A percentile compares a stretch with the other conserved stretches of the same genome.
These are phyloP conservation scores for Puccinia horiana DNA, from an alignment of 1,284 basidiomycete genomes.

Conservation along the genomic window DNA sequence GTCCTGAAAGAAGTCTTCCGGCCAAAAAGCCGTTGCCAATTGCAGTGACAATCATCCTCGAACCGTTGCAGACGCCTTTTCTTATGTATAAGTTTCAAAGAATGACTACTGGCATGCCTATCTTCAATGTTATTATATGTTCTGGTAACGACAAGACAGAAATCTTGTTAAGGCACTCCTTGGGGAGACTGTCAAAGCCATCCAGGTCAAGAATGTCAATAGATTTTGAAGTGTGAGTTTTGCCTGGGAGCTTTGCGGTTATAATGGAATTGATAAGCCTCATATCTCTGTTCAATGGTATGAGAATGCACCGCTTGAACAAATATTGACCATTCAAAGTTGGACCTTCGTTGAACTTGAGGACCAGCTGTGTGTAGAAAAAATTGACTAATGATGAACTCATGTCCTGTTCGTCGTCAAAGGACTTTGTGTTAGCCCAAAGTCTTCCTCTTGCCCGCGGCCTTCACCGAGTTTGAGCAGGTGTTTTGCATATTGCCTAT, in stretches of 20 bases:
- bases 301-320: not conserved
- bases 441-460: not conserved
- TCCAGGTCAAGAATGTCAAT: constrained; percentile 8
- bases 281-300: not conserved
- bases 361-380: not conserved
- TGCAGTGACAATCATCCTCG: not conserved
- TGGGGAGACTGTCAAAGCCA: not conserved
- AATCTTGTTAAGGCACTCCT: not conserved
- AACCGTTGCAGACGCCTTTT: constrained; percentile 16
- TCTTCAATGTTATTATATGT: not conserved
- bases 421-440: not conserved
- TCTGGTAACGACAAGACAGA: not conserved
- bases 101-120: not conserved
- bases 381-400: not conserved
- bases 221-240: not conserved
- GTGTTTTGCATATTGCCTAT: not conserved
- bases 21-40: not conserved
- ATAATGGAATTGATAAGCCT: not conserved
- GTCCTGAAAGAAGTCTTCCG: not conserved
- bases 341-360: not conserved
- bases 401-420: not conserved
- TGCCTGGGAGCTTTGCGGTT: not conserved
- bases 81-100: not conserved
- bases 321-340: not conserved
- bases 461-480: not conserved